Evolutionary conservation across 139 green algal genomes (phyloP), one percentile per base, ranked within the genome.

Genomic region (Chlorella sp.): DNA sequence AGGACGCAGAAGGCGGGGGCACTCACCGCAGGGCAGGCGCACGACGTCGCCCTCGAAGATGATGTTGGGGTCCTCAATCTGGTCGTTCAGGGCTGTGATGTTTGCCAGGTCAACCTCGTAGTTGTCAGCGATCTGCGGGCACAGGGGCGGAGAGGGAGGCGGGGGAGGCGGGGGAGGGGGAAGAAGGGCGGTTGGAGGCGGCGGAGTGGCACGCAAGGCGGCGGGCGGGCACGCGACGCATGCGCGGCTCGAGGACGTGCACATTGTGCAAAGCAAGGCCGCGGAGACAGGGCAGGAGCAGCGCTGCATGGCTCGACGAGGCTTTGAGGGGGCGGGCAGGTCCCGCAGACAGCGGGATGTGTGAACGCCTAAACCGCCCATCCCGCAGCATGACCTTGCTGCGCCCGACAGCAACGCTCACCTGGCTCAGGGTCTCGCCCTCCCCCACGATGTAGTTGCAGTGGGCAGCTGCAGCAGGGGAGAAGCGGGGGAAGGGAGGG

Each of bases 361-460:
- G 7, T 57, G 9, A 57, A 57, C 48, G 48, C 48, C 48, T 57
- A 57, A 57, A 57, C 48, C 48, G 48, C 48, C 48, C 48, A 57
- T 57, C 48, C 9, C 48, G 48, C 48, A 9, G 48, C 48, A 57
- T 9, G 48, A 5, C 48, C 48, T 9, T 57, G 9, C 73, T 42
- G 73, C 34, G 0, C 75, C 34, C 75, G 26, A 9, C 34, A 18
- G 19, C 36, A 14, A 16, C 32, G 1, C 84, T 40, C 39, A 88
- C 84, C 37, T 57, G n/a, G 0, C 21, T 64, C 39, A 88, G 84
- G 19, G 37, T 69, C 28, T 88, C 84, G 14, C 84, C 84, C 39
- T 81, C 77, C 30, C 64, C 36, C 9, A 88, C 28, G 1, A 81
- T 36, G 84, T 88, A 81, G 40, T 80, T 81, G 84, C 84, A 88